A percentile compares a stretch with the other conserved stretches of the same genome.
Evolutionary conservation across 305 asterid genomes (phyloP).

Genomic region (Solanum hybrid): DNA sequence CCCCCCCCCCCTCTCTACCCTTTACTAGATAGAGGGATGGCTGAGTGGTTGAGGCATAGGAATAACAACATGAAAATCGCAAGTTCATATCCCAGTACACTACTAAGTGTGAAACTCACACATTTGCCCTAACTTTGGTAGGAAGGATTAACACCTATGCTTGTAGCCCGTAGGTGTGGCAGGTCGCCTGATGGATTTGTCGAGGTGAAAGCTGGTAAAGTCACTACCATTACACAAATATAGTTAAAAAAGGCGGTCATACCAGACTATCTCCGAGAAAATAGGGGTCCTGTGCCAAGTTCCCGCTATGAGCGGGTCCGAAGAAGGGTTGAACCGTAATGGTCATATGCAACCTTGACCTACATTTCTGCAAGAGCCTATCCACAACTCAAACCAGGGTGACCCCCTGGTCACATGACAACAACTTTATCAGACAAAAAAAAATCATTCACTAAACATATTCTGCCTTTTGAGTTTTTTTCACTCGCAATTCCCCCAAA

Average conservation of each 20-base stretch:
- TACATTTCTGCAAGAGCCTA: neutral
- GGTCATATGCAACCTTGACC: neutral
- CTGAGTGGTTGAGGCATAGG: neutral
- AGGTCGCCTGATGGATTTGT: neutral
- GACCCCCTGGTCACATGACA: accelerated
- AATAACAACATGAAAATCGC: neutral
- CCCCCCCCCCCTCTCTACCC: neutral
- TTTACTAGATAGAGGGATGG: neutral
- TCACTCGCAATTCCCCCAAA: neutral
- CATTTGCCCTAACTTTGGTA: neutral
- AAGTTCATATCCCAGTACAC: neutral
- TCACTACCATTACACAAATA: neutral
- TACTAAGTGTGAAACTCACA: neutral
- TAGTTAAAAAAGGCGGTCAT: neutral
- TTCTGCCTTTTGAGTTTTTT: neutral
- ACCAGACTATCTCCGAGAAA: neutral
- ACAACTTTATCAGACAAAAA: neutral
- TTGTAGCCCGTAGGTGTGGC: neutral
- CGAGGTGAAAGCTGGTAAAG: neutral
- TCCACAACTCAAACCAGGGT: accelerated
- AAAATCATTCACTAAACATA: neutral
- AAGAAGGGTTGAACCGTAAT: neutral
- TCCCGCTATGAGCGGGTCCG: accelerated
- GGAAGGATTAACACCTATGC: neutral
- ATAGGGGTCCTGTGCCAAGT: neutral